Evolutionary conservation across 1,284 basidiomycete genomes (phyloP).

Genomic region (Cutaneotrichosporon cyanovorans): DNA sequence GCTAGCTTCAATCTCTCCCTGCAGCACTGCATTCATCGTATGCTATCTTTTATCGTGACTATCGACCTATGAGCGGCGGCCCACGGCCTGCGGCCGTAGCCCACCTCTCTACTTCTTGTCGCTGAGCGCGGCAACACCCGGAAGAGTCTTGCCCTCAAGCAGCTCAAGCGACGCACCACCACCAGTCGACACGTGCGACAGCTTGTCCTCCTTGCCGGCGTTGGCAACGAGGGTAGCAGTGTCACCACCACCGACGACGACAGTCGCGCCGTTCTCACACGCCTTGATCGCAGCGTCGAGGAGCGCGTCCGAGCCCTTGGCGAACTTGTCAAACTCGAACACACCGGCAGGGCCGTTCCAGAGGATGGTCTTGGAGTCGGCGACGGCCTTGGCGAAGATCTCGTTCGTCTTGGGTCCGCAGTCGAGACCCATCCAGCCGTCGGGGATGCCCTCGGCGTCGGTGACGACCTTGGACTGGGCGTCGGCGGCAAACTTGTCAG

Average conservation of each 20-base stretch:
- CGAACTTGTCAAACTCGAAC: constrained; percentile 92
- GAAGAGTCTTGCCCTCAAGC: constrained; percentile 88
- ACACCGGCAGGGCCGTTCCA: constrained; percentile 99
- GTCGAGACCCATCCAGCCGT: constrained; percentile 92
- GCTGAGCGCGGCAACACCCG: constrained; percentile 75
- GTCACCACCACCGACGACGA: constrained; percentile 91
- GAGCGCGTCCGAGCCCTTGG: constrained; percentile 73
- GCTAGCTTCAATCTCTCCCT: no score
- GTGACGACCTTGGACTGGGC: constrained; percentile 73
- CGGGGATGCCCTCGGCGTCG: constrained; percentile 78
- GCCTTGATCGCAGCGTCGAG: constrained; percentile 85
- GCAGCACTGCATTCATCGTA: no score
- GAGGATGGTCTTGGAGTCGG: constrained; percentile 89
- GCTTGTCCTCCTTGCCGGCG: constrained; percentile 70
- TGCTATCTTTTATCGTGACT: no score
- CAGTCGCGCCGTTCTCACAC: constrained; percentile 74
- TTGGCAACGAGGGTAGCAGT: constrained; percentile 86
- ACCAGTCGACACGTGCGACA: constrained; percentile 94
- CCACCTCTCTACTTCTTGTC: constrained; percentile 54
- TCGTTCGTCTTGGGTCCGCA: constrained; percentile 73
- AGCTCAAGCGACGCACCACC: constrained; percentile 94
- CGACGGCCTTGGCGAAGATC: constrained; percentile 71
- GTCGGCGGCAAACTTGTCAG: constrained; percentile 90
- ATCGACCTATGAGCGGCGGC: no score
- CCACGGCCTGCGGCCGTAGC: no score